Evolutionary conservation across 2,329 filamentous ascomycete genomes (phyloP), one percentile per base, ranked within the genome.

Genomic region (Penicillium palitans): DNA sequence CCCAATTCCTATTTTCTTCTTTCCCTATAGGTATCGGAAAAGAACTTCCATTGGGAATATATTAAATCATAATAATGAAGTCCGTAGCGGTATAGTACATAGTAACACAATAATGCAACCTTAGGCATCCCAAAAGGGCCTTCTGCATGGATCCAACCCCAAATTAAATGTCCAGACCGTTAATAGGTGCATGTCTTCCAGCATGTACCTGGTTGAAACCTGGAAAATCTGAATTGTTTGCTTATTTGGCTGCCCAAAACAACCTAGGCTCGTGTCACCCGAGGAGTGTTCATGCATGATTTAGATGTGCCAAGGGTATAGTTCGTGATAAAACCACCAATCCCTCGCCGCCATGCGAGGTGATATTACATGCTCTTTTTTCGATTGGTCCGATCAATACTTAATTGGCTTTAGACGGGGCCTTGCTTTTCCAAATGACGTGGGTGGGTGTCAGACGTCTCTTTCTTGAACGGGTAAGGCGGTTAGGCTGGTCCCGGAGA

Each of bases 321-420:
- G 54, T 56, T 56, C 47, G 7, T 45, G 24, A 39, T n/a, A 44
- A 55, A 44, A 17, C 46, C 12, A 44, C 46, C 53, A 55, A 55
- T 55, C 53, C 24, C 46, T 55, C 39, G 4, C 46, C 19, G 15
- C 5, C 10, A 44, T 55, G 29, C 12, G 31, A 37, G 17, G 17
- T 51, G 39, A 49, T 39, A 40, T 40, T 25, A 24, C 13, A 7
- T 5, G 4, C 29, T 27, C 27, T 44, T 44, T 51, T 37, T 27
- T 17, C 29, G 29, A 55, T 55, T 51, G 53, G 53, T 19, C 17
- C 17, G 3, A 21, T 31, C 7, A 17, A 15, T 53, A n/a, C 31
- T 37, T 39, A 46, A 21, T 37, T 15, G 13, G 4, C 7, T 29
- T 52, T n/a, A 24, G 4, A 33, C 10, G 8, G 25, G 8, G 35